A percentile compares a stretch with the other conserved stretches of the same genome.
These are phyloP conservation scores for Diospyros kaki DNA, from an alignment of 148 eudicot species.

Conservation along the genomic window DNA sequence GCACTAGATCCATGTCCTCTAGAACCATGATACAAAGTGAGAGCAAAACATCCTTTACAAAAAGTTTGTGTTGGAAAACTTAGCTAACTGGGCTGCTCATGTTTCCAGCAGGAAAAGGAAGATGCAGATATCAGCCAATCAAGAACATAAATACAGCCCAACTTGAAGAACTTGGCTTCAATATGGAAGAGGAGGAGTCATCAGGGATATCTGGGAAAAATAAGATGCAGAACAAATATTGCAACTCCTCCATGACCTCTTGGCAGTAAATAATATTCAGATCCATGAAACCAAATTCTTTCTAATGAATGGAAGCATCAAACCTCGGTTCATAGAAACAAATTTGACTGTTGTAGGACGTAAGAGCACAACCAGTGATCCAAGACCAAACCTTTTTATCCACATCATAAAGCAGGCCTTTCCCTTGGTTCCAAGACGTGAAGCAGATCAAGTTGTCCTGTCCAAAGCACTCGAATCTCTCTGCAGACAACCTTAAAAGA, in stretches of 20 bases:
- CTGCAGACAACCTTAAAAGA: conserved; percentile 83
- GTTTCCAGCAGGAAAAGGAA: not conserved
- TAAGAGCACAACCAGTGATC: conserved; percentile 96
- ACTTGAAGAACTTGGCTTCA: not conserved
- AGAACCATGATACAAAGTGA: not conserved
- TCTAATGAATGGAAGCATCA: conserved; percentile 71
- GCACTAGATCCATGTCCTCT: not conserved
- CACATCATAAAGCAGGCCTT: conserved; percentile 86
- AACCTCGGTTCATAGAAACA: conserved; percentile 99
- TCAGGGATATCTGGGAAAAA: not conserved
- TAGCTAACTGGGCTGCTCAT: conserved; percentile 3
- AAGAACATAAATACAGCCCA: conserved; percentile 1
- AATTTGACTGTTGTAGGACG: conserved; percentile 86
- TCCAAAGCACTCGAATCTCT: conserved; percentile 97
- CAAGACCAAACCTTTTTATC: conserved; percentile 97
- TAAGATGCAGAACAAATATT: not conserved
- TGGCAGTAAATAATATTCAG: not conserved
- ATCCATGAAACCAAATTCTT: not conserved
- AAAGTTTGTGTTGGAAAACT: not conserved
- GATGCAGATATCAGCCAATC: not conserved
- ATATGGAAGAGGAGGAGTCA: not conserved
- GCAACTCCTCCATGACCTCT: conserved; percentile 2
- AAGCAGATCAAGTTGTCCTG: conserved; percentile 89
- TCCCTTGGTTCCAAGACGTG: conserved; percentile 98
- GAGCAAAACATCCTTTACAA: not conserved